A percentile compares a stretch with the other conserved stretches of the same genome.
These are phyloP conservation scores for Aspergillus calidoustus DNA, from an alignment of 2,329 filamentous ascomycete species.

Conservation along the genomic window DNA sequence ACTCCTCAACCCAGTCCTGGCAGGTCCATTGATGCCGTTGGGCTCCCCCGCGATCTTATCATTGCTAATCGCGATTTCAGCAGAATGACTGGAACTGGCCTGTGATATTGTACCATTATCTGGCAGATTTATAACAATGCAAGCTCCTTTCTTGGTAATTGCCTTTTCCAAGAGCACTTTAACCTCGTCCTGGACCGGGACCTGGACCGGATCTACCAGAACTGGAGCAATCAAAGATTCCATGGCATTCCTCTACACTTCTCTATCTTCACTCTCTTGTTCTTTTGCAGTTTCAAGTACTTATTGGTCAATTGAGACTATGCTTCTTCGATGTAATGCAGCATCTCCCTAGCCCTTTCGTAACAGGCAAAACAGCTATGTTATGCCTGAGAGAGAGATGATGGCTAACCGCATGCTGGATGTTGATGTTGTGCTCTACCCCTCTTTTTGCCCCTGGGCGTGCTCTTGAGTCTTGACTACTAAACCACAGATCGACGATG, in stretches of 20 bases:
- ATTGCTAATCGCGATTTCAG: conserved; percentile 11
- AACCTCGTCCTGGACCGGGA: background rate
- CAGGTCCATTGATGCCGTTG: background rate
- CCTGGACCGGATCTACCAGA: conserved; percentile 1
- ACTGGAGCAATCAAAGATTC: conserved; percentile 17
- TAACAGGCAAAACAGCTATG: conserved; percentile 21
- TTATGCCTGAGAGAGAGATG: conserved; percentile 21
- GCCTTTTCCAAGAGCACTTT: conserved; percentile 9
- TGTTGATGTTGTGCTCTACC: conserved; percentile 14
- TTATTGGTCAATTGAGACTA: conserved; percentile 37
- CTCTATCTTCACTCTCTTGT: conserved; percentile 14
- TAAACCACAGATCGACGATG: conserved; percentile 11
- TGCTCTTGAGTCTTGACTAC: conserved; percentile 4
- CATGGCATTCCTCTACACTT: conserved; percentile 14
- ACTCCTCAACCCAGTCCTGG: conserved; percentile 9
- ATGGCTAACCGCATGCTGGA: conserved; percentile 20
- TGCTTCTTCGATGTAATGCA: conserved; percentile 29
- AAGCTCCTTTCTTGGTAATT: conserved; percentile 14
- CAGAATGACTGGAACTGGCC: conserved; percentile 13
- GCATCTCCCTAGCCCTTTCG: conserved; percentile 26
- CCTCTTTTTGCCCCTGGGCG: conserved; percentile 7
- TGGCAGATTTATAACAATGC: conserved; percentile 11
- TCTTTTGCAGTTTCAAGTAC: conserved; percentile 31
- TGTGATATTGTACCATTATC: conserved; percentile 12
- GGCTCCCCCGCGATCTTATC: background rate